A percentile compares a stretch with the other conserved stretches of the same genome.
phyloP scores from a whole-genome alignment of 371 early-diverging fungal species.

The Smittium culicis region DNA sequence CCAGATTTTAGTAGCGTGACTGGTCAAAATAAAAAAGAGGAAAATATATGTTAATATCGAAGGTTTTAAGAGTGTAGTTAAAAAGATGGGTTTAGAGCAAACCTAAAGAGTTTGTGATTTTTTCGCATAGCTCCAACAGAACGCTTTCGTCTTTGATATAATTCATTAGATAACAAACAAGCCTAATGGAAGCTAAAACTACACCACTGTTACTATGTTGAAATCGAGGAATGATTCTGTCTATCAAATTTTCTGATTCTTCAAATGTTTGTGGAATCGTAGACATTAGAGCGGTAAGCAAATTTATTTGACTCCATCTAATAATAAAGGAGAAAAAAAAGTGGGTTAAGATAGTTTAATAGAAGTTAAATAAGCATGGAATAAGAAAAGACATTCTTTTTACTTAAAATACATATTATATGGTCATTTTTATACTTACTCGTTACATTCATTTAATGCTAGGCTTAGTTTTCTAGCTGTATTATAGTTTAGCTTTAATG shows the following conservation, averaged over 20 bases:
- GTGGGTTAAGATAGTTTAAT: background rate
- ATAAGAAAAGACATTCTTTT: background rate
- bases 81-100: conserved; percentile 29
- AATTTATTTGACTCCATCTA: conserved; percentile 83
- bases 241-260: conserved; percentile 82
- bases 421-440: no score
- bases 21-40: conserved; percentile 12
- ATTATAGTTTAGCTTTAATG: conserved; percentile 62
- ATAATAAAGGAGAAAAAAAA: conserved; percentile 21
- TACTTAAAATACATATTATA: no score
- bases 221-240: conserved; percentile 82
- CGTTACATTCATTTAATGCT: conserved; percentile 92
- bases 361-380: background rate
- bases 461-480: conserved; percentile 77
- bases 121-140: conserved; percentile 49
- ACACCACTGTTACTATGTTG: conserved; percentile 96
- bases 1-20: conserved; percentile 78
- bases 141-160: conserved; percentile 62
- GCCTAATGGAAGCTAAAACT: conserved; percentile 76
- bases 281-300: conserved; percentile 68
- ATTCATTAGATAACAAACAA: conserved; percentile 80
- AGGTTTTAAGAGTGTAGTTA: background rate
- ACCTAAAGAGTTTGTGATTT: conserved; percentile 72
- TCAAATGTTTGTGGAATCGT: conserved; percentile 66
- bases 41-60: conserved; percentile 2